These are phyloP conservation scores for Oldenlandia corymbosa DNA, from an alignment of 257 asterid species.

Conservation along the genomic window DNA sequence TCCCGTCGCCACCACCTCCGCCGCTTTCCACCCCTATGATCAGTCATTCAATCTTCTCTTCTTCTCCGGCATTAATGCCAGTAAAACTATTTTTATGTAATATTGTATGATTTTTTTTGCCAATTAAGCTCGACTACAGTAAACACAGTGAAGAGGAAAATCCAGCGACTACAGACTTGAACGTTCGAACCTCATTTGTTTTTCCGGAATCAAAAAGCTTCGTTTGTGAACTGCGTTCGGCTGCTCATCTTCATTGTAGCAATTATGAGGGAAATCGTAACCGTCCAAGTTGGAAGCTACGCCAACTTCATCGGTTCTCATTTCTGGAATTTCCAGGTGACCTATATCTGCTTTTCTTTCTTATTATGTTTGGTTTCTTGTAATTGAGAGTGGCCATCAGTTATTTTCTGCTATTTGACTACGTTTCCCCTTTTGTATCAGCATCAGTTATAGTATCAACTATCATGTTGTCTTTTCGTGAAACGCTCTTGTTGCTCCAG, in stretches of 20 bases:
- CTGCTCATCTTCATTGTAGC: not conserved
- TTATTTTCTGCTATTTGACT: not conserved
- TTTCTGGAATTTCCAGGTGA: slow-evolving; percentile 97
- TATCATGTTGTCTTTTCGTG: not conserved
- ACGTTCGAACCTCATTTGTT: not conserved
- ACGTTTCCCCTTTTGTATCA: not conserved
- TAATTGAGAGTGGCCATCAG: not conserved
- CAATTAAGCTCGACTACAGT: too few species aligned
- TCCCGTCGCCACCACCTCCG: too few species aligned
- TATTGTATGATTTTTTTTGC: not conserved
- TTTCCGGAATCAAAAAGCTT: not conserved
- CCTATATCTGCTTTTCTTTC: not conserved
- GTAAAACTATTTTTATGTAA: not conserved
- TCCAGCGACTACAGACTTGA: too few species aligned
- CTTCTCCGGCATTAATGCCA: too few species aligned
- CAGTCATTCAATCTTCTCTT: too few species aligned
- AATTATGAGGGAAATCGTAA: slow-evolving; percentile 66
- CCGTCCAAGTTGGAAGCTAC: slow-evolving; percentile 68
- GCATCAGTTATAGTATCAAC: not conserved
- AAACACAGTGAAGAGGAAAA: too few species aligned
- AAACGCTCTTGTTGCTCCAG: not conserved
- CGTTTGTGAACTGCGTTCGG: not conserved
- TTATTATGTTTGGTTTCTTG: not conserved
- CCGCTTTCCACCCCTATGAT: too few species aligned
- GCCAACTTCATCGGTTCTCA: slow-evolving; percentile 91